phyloP scores from a whole-genome alignment of 495 filamentous ascomycete genomes.

The Neurospora sp. region DNA sequence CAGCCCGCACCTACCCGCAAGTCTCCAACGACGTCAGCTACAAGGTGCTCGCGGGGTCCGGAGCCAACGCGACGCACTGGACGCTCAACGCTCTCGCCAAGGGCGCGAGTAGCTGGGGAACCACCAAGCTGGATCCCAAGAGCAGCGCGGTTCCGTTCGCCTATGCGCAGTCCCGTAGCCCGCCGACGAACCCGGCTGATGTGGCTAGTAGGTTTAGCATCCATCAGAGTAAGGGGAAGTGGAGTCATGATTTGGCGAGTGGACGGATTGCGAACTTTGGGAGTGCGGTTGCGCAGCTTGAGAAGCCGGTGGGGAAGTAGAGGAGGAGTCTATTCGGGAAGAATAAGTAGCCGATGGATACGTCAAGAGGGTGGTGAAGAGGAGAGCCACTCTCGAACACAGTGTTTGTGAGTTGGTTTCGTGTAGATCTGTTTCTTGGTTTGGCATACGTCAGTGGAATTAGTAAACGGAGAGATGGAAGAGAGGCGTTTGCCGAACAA shows the following conservation, averaged over 20 bases:
- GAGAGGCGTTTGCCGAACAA: background rate
- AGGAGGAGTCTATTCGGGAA: no score
- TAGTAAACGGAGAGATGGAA: background rate
- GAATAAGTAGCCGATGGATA: no score
- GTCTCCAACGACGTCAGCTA: constrained; percentile 16
- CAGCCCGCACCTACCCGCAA: constrained; percentile 17
- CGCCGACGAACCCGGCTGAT: constrained; percentile 25
- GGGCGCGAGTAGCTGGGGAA: constrained; percentile 26
- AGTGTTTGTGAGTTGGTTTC: background rate
- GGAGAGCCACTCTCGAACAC: no score
- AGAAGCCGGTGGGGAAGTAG: no score
- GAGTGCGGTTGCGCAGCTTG: constrained; percentile 11
- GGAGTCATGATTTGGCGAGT: constrained; percentile 24
- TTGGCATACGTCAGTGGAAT: background rate
- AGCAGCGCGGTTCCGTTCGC: constrained; percentile 29
- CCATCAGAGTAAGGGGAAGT: constrained; percentile 29
- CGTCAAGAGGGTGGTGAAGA: no score
- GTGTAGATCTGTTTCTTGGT: background rate
- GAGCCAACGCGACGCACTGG: constrained; percentile 29
- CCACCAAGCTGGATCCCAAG: constrained; percentile 26
- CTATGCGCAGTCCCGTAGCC: constrained; percentile 24
- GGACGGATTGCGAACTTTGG: constrained; percentile 31
- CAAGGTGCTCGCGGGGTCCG: constrained; percentile 16
- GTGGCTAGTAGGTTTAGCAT: constrained; percentile 28
- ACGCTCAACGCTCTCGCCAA: constrained; percentile 25